Base-by-base conservation (phyloP, 768 basidiomycete genomes). In the Grammothele lineata region DNA sequence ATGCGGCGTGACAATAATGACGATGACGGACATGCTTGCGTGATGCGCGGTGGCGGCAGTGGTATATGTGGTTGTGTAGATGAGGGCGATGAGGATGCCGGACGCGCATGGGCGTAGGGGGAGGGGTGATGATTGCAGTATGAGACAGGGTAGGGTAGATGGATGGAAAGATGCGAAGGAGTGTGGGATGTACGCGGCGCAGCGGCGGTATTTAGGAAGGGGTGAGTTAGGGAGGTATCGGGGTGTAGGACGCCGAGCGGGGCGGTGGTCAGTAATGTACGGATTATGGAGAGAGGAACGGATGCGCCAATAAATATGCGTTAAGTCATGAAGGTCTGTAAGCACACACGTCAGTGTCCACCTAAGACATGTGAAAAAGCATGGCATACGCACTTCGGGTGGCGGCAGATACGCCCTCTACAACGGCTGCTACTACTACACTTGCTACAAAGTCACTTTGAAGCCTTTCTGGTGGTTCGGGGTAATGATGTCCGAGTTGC, bases 401-500 rank as follows among this genome's bases (percentile, higher is more conserved):
- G 6, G 35, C 18, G 35, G 9, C 8, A 19, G n/a, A n/a, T 8
- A 17, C 35, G n/a, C 35, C 8, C 18, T 8, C 35, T 36, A 8
- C 17, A 19, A 17, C 15, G 35, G 15, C 30, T 32, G 35, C 18
- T 14, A 36, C 15, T 6, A 36, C 35, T 8, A 36, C 15, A 8
- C 18, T 11, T 15, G 25, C 30, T 18, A 9, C 14, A 18, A 38
- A 23, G 27, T 34, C 26, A 40, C 24, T 34, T 40, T 47, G 47
- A 53, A 53, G 15, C 46, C 44, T 40, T 43, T 45, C 39, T 46
- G 54, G 10, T 45, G 48, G 36, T 52, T 50, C 17, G 51, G 51
- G 22, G 51, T 54, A 36, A 47, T 24, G 41, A 48, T 54, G 36
- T 59, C 58, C 14, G 58, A 59, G 45, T 55, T 55, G 35, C 52